Evolutionary conservation across 2,329 filamentous ascomycete species (phyloP).

Genomic region (Cercospora janseana): DNA sequence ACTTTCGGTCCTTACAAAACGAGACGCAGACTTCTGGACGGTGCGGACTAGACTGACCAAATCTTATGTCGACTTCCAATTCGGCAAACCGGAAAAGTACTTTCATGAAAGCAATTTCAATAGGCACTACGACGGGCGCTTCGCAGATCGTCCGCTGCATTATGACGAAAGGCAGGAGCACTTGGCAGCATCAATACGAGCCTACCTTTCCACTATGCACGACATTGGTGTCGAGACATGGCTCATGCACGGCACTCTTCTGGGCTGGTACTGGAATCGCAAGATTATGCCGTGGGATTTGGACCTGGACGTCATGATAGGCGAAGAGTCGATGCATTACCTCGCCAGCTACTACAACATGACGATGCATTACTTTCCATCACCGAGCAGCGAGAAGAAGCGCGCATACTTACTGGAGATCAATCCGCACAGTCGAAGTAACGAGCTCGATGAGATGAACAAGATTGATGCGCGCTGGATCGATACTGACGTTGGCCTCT

Average conservation of each 20-base stretch:
- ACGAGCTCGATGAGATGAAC: slow-evolving; percentile 50
- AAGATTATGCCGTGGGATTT: slow-evolving; percentile 62
- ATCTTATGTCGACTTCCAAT: slow-evolving; percentile 24
- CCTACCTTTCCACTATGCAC: slow-evolving; percentile 57
- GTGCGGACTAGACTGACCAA: slow-evolving; percentile 43
- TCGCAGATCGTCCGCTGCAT: slow-evolving; percentile 48
- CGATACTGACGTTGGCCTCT: slow-evolving; percentile 57
- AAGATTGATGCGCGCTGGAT: slow-evolving; percentile 63
- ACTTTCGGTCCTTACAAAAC: slow-evolving; percentile 20
- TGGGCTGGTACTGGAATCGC: slow-evolving; percentile 64
- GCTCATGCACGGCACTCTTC: slow-evolving; percentile 62
- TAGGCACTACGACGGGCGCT: slow-evolving; percentile 58
- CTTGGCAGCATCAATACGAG: slow-evolving; percentile 53
- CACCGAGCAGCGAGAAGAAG: slow-evolving; percentile 18
- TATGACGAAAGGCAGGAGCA: slow-evolving; percentile 49
- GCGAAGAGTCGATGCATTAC: slow-evolving; percentile 55
- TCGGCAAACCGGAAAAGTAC: slow-evolving; percentile 49
- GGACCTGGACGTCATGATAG: slow-evolving; percentile 60
- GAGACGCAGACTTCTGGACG: slow-evolving; percentile 46
- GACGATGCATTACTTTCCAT: slow-evolving; percentile 52
- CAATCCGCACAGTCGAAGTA: slow-evolving; percentile 56
- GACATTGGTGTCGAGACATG: slow-evolving; percentile 59
- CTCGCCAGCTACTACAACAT: slow-evolving; percentile 61
- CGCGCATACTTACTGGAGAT: slow-evolving; percentile 56
- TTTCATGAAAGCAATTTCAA: slow-evolving; percentile 55